These are phyloP conservation scores for Beauveria varroae DNA, from an alignment of 2,329 filamentous ascomycete species.

Conservation along the genomic window DNA sequence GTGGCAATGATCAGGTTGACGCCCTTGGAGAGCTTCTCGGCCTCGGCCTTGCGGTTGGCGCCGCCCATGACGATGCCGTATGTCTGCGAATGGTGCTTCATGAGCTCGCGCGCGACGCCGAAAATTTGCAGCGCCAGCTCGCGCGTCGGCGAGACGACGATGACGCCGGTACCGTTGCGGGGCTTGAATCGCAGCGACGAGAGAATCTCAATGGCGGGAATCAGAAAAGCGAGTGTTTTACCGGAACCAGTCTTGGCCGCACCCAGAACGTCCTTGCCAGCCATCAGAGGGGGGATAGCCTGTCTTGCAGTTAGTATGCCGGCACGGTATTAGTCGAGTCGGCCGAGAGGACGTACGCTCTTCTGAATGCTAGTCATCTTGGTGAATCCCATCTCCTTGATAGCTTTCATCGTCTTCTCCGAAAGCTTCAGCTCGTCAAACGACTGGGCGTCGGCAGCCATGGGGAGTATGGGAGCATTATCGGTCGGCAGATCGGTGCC, in stretches of 20 bases:
- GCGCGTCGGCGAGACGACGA: conserved; percentile 86
- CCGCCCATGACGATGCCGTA: conserved; percentile 96
- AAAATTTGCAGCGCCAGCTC: conserved; percentile 96
- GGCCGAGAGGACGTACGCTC: conserved; percentile 31
- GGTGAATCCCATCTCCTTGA: conserved; percentile 85
- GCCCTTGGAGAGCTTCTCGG: conserved; percentile 88
- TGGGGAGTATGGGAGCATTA: conserved; percentile 41
- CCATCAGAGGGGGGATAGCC: conserved; percentile 79
- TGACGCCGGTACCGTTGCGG: conserved; percentile 84
- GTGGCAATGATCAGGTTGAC: conserved; percentile 94
- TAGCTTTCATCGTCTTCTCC: conserved; percentile 80
- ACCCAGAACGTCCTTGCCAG: conserved; percentile 86
- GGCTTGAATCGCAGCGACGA: conserved; percentile 88
- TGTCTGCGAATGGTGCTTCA: conserved; percentile 88
- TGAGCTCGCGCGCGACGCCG: conserved; percentile 85
- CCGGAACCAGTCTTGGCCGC: conserved; percentile 94
- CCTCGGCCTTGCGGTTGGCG: conserved; percentile 83
- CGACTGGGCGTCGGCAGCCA: conserved; percentile 56
- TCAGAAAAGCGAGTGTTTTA: conserved; percentile 91
- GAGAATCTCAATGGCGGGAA: conserved; percentile 91
- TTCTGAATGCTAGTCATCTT: conserved; percentile 95
- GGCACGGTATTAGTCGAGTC: not conserved
- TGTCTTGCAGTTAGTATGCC: conserved; percentile 11
- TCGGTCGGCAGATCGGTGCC: conserved; percentile 28
- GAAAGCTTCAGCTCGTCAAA: conserved; percentile 81